Base-by-base conservation (phyloP, 257 asterid species). In the Nicotiana benthamiana region DNA sequence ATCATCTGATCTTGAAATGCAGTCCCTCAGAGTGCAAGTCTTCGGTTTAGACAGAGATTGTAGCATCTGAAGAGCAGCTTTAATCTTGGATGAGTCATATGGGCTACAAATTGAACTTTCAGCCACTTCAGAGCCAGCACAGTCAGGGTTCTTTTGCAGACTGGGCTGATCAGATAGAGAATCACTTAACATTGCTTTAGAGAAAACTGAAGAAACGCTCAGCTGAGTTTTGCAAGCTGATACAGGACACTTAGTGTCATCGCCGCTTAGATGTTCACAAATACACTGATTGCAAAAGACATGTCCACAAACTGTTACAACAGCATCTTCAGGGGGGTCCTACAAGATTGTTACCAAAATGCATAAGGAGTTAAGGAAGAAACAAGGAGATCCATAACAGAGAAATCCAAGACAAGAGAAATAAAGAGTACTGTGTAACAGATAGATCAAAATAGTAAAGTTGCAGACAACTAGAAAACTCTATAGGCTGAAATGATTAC, bases 311-410 rank as follows among this genome's bases (percentile, higher is more conserved):
- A 87, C 87, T 48, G 99, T 89, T 59, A 94, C 92, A 80, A 92
- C 96, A 75, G 97, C 95, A 84, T 92, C 99, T 91, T 96, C 98
- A 34, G 99, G 99, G 46, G 98, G 93, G 81, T 96, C 99, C 99
- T 94, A 90, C 68, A 84, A 40, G 68, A 84, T 79, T 64, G 40
- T 18, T 32, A 77, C 27, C 51, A 76, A 62, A 77, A 82, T 74
- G 16, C 68, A 30, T 52, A 6, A 79, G 60, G 40, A 34, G 65
- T 15, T 24, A 70, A 34, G 79, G 77, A 34, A 51, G 78, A 46
- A 75, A 17, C 62, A 62, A 57, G 75, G 17, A 60, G 32, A 76
- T 48, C 26, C 75, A 81, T 51, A 54, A 83, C 62, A 72, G 36
- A 72, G 40, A 43, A 68, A 43, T 40, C 77, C 56, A 70, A 72